Base-by-base conservation (phyloP, 495 filamentous ascomycete genomes). In the Penicillium coffeae region DNA sequence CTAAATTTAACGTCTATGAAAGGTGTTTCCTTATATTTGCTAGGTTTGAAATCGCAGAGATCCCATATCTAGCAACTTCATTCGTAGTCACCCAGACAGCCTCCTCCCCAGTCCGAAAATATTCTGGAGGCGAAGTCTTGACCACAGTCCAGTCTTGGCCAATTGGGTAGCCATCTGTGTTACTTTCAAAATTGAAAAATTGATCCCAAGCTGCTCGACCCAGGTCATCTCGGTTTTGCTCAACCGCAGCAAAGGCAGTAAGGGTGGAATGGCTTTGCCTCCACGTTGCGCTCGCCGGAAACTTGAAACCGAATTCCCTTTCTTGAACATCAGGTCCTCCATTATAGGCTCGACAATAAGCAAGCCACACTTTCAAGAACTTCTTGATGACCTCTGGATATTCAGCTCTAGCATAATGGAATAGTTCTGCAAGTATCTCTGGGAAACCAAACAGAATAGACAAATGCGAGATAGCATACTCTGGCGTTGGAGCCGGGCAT, bases 401-500 rank as follows among this genome's bases (percentile, higher is more conserved):
- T 33, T 56, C 49, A 13, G 41, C 25, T 7, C 38, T 30, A 5
- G 27, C 38, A n/a, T 53, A 62, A n/a, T 58, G 22, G 3, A 51
- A 42, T 3, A 58, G 30, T 19, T 62, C 59, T 4, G 55, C 30
- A n/a, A 54, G 18, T 8, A 58, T 40, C 20, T 62, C 59, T 1
- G 54, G 54, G 18, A 62, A 58, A 0, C 55, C 58, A 35, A 62
- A 62, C 3, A 62, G 38, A 51, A 58, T 58, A 16, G 58, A 62
- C 13, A 62, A 33, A 48, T 62, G 58, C 2, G 54, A 58, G 34
- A 61, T 58, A 10, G 58, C 54, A 18, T 42, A 58, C 16, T 51
- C 47, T 8, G 51, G 58, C 2, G 58, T 61, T 3, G 58, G 58
- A 19, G 54, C 45, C 9, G 54, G 51, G 19, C 58, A 61, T 46